Evolutionary conservation across 371 early-diverging fungal genomes (phyloP).

Genomic region (Phascolomyces articulosus): DNA sequence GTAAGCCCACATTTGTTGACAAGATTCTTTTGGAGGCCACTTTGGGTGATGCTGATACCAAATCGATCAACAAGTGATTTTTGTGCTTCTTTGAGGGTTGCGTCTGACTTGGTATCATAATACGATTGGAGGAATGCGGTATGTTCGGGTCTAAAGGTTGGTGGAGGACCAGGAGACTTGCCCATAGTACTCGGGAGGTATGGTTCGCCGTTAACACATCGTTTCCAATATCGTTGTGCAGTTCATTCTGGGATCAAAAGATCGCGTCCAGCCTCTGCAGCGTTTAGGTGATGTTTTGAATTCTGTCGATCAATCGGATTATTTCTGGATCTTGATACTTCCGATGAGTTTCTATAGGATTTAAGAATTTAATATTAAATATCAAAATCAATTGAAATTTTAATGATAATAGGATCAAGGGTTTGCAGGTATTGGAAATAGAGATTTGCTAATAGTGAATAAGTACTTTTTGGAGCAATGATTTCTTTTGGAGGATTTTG

Average conservation of each 20-base stretch:
- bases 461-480: no score
- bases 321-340: no score
- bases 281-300: no score
- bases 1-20: constrained; percentile 15
- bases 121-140: neutral
- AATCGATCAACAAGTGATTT: neutral
- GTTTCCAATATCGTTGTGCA: neutral
- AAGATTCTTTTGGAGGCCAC: constrained; percentile 16
- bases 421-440: no score
- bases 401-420: no score
- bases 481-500: no score
- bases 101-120: neutral
- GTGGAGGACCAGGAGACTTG: neutral
- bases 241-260: neutral
- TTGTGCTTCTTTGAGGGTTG: constrained; percentile 15
- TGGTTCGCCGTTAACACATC: neutral
- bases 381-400: no score
- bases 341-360: no score
- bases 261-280: no score
- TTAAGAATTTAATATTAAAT: no score
- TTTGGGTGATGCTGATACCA: constrained; percentile 5
- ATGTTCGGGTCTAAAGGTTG: neutral
- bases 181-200: neutral
- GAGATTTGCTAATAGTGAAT: no score
- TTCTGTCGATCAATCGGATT: no score